A percentile compares a stretch with the other conserved stretches of the same genome.
Evolutionary conservation across 495 filamentous ascomycete species (phyloP).

Genomic region (Xylaria intraflava): DNA sequence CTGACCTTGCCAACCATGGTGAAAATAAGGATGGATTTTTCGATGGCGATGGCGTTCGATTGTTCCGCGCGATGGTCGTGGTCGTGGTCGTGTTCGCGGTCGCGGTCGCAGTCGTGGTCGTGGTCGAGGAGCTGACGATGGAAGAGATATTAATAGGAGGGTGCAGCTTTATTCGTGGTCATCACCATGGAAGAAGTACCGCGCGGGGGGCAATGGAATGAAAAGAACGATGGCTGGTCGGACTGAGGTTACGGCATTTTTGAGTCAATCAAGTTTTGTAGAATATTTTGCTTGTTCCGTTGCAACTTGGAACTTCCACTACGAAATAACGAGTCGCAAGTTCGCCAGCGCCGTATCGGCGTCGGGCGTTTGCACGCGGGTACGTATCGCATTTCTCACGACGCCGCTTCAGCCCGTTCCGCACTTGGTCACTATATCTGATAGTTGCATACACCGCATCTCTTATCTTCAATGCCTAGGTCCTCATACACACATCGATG

Average conservation of each 20-base stretch:
- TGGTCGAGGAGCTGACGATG: background rate
- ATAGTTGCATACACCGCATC: too few relatives aligned
- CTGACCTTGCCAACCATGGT: slow-evolving; percentile 49
- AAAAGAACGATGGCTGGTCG: background rate
- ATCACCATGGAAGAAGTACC: background rate
- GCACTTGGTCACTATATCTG: too few relatives aligned
- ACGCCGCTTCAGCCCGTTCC: too few relatives aligned
- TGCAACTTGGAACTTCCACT: background rate
- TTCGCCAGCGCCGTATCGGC: background rate
- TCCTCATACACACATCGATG: too few relatives aligned
- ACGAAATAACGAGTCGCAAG: background rate
- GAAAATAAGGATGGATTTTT: background rate
- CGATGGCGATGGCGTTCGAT: background rate
- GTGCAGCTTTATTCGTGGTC: too few relatives aligned
- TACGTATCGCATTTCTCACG: too few relatives aligned
- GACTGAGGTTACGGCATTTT: background rate
- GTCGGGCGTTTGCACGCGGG: too few relatives aligned
- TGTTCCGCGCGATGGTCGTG: background rate
- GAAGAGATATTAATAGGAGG: background rate
- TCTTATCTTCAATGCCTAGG: too few relatives aligned
- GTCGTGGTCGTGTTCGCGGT: background rate
- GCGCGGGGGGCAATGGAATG: background rate
- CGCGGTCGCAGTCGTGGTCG: background rate
- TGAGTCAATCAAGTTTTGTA: background rate
- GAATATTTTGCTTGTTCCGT: background rate